Evolutionary conservation across 2,329 filamentous ascomycete genomes (phyloP), one percentile per base, ranked within the genome.

Genomic region (Fonsecaea erecta): DNA sequence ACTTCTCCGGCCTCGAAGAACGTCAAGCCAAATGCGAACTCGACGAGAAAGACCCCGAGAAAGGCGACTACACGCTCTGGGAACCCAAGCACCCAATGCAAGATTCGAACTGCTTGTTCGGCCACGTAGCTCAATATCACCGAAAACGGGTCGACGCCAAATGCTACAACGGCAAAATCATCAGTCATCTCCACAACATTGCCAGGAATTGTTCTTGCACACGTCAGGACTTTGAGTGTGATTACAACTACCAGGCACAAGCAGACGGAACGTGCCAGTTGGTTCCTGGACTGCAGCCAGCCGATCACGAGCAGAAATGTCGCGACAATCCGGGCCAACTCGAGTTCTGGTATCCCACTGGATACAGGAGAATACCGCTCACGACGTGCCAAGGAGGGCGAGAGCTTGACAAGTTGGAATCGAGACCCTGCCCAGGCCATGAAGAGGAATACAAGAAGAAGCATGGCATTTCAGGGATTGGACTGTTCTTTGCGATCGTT

Each of bases 211-310:
- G 95, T 82, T 83, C 86, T 65, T 99, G 95, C 79, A 90, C 87
- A 8, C 85, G 92, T 59, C 85, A 87, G 64, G 95, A 99, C 78
- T 99, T 89, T 75, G 95, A 99, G 84, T 99, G 95, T 79, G 94
- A 96, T 75, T 99, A 92, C 83, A 99, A 99, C 78, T 99, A 87
- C 77, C 89, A 98, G 75, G 86, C 90, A 53, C 86, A 91, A 76
- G 84, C 81, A 30, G 90, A 93, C 74, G 90, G 90, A 54, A 87
- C 90, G 68, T 99, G 95, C 79, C 78, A 77, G 4, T 86, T 96
- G 12, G 92, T 98, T 1, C 77, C 84, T 0, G 94, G 94, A 14
- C 85, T 93, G 46, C 70, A 84, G 9, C 88, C 91, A 12, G 80
- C 83, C 7, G 83, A 90, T 71, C 85, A 88, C 57, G 78, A 79